A percentile compares a stretch with the other conserved stretches of the same genome.
Conservation (phyloP, 768 basidiomycete genomes). For the Tylopilus subfusipes region DNA sequence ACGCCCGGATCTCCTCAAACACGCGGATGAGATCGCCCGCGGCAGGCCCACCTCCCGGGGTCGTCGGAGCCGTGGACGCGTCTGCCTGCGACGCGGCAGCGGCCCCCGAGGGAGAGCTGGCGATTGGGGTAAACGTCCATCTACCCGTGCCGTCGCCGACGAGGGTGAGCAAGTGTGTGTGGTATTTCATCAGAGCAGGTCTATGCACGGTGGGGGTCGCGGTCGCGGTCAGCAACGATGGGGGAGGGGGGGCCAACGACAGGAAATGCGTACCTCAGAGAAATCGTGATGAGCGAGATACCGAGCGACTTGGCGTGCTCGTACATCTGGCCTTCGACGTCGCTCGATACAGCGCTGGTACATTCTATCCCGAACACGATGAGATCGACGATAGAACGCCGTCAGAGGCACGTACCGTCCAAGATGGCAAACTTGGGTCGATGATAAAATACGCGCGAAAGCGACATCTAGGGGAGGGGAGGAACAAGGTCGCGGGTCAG, state of each 20-base stretch:
- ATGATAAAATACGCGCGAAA: constrained; percentile 93
- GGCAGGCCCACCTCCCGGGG: background rate
- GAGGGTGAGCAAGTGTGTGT: constrained; percentile 80
- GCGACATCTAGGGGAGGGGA: constrained; percentile 58
- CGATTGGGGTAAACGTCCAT: constrained; percentile 68
- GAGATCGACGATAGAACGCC: background rate
- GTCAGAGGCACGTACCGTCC: constrained; percentile 57
- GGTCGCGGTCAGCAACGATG: background rate
- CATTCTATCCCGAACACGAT: constrained; percentile 55
- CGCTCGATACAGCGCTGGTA: constrained; percentile 92
- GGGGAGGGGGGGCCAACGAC: too few relatives aligned
- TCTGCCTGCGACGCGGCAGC: background rate
- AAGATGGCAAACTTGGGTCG: constrained; percentile 77
- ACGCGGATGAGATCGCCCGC: constrained; percentile 19
- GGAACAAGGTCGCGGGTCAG: constrained; percentile 5
- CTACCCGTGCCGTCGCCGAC: constrained; percentile 64
- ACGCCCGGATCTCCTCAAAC: constrained; percentile 25
- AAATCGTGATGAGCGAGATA: constrained; percentile 92
- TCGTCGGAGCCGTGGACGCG: background rate
- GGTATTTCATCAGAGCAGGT: constrained; percentile 84
- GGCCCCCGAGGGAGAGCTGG: background rate
- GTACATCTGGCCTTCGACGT: constrained; percentile 96
- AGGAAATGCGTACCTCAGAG: constrained; percentile 56
- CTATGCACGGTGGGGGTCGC: constrained; percentile 25
- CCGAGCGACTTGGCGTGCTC: constrained; percentile 84